Evolutionary conservation across 2,329 filamentous ascomycete species (phyloP).

Genomic region (Zalaria obscura): DNA sequence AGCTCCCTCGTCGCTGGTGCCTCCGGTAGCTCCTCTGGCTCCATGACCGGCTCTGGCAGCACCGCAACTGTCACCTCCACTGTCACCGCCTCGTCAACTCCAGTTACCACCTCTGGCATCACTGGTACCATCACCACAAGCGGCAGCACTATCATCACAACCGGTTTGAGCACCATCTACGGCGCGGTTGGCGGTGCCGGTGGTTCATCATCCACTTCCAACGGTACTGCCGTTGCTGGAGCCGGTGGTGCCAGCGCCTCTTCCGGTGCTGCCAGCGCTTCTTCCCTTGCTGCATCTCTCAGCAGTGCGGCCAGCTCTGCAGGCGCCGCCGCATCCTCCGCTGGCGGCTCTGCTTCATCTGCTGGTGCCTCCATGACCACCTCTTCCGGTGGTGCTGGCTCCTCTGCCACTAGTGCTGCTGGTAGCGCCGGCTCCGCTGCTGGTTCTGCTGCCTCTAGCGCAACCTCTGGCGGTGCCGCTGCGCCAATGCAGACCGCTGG

Average conservation of each 20-base stretch:
- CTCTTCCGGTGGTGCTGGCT: constrained; percentile 2
- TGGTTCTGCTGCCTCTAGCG: constrained; percentile 1
- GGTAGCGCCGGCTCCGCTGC: neutral
- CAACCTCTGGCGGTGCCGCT: constrained; percentile 6
- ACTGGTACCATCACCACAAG: constrained; percentile 14
- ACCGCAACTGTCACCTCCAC: constrained; percentile 1
- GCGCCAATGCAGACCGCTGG: constrained; percentile 18
- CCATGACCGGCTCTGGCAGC: constrained; percentile 4
- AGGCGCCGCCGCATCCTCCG: constrained; percentile 3
- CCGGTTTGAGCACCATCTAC: constrained; percentile 20
- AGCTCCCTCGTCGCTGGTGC: neutral
- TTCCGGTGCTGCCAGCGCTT: constrained; percentile 3
- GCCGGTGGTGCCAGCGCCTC: constrained; percentile 6
- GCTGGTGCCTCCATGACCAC: constrained; percentile 5
- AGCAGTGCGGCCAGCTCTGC: constrained; percentile 7
- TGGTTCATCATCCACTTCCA: constrained; percentile 5
- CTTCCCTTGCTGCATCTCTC: constrained; percentile 5
- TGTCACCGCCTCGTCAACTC: constrained; percentile 1
- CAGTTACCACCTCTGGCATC: constrained; percentile 17
- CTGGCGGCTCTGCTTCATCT: constrained; percentile 4
- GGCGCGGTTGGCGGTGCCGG: constrained; percentile 5
- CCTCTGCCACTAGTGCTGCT: constrained; percentile 4
- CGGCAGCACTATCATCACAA: constrained; percentile 16
- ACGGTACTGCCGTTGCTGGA: constrained; percentile 3
- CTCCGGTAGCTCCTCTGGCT: constrained; percentile 3